These are phyloP conservation scores for Zea luxurians DNA, from an alignment of 176 grass and related monocot genomes.

Conservation along the genomic window DNA sequence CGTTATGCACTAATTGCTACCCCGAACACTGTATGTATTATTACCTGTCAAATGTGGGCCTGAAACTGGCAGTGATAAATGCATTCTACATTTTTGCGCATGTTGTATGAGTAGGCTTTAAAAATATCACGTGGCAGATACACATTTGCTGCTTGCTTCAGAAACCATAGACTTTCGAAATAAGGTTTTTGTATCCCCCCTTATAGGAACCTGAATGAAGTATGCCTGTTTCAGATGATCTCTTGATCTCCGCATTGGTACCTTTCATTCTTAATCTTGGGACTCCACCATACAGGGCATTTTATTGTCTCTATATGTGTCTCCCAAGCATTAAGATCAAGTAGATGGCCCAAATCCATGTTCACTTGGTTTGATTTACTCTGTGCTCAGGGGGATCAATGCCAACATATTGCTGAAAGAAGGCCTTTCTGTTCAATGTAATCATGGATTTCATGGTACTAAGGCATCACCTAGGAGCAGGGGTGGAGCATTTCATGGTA, in stretches of 20 bases:
- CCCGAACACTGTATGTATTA: not conserved
- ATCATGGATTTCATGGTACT: too few relatives aligned
- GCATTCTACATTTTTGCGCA: not conserved
- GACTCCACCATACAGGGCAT: not conserved
- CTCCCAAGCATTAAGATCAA: not conserved
- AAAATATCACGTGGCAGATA: not conserved
- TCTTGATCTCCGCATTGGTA: not conserved
- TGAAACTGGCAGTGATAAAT: constrained; percentile 26
- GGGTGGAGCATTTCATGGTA: not conserved
- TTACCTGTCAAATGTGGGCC: constrained; percentile 2
- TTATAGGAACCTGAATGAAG: not conserved
- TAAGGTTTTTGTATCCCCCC: not conserved
- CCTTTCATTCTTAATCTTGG: not conserved
- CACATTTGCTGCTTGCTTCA: not conserved
- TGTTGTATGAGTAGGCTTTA: constrained; percentile 1
- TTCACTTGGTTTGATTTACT: not conserved
- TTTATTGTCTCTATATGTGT: not conserved
- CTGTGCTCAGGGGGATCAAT: not conserved
- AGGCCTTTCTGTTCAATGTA: not conserved
- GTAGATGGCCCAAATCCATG: not conserved
- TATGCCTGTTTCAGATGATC: not conserved
- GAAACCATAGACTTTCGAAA: not conserved
- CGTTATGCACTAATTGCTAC: constrained; percentile 5
- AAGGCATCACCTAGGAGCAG: not conserved
- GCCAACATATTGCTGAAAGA: not conserved